Percentiles rank a stretch among this genome's conserved stretches.
These are phyloP conservation scores for Vaccinium darrowii DNA, from an alignment of 148 eudicot species.

Conservation along the genomic window DNA sequence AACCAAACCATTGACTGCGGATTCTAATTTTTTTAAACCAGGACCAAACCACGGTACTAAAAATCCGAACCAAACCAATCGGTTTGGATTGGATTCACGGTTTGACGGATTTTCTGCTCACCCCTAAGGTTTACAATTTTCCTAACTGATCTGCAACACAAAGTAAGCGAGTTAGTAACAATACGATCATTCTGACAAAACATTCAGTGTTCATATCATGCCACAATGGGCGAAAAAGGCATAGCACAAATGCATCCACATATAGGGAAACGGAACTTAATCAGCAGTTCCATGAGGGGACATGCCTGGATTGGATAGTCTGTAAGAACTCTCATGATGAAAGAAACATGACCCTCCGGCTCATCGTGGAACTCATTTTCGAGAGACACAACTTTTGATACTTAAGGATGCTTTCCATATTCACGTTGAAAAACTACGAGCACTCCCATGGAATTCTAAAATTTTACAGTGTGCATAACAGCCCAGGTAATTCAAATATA, in stretches of 20 bases:
- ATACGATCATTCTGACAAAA: not conserved
- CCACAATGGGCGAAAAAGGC: not conserved
- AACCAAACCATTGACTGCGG: no score
- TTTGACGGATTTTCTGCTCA: no score
- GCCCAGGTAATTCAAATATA: not conserved
- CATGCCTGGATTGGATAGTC: not conserved
- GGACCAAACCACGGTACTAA: no score
- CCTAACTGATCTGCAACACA: slow-evolving; percentile 68
- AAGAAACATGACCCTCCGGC: not conserved
- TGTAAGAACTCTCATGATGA: not conserved
- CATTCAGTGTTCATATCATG: not conserved
- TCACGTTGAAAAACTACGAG: not conserved
- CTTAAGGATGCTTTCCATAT: not conserved
- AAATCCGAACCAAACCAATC: no score
- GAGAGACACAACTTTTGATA: not conserved
- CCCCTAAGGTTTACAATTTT: slow-evolving; percentile 86
- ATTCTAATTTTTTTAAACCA: no score
- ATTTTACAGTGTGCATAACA: not conserved
- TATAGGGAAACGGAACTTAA: no score
- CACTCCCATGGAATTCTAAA: not conserved
- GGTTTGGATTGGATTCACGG: no score
- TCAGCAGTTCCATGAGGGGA: not conserved
- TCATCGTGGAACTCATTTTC: not conserved
- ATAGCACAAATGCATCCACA: not conserved
- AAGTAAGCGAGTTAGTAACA: slow-evolving; percentile 10